A percentile compares a stretch with the other conserved stretches of the same genome.
Conservation (phyloP, 1,284 basidiomycete genomes). For the Termitomyces sp. region DNA sequence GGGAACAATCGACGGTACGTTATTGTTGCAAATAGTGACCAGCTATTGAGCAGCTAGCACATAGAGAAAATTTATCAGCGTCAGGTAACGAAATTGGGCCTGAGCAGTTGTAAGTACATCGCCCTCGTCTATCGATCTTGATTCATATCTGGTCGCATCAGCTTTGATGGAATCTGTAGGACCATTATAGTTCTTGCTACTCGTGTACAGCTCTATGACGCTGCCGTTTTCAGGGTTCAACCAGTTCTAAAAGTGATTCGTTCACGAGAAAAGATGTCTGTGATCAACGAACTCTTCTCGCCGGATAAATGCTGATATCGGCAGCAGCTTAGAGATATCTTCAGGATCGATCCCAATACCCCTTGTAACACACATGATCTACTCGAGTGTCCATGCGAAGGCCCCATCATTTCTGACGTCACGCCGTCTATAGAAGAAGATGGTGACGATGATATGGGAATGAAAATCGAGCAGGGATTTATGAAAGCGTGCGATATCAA, state of each 20-base stretch:
- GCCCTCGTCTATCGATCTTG: conserved; percentile 9
- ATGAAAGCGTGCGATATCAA: conserved; percentile 69
- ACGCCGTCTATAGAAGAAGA: conserved; percentile 14
- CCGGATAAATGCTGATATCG: background rate
- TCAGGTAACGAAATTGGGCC: conserved; percentile 92
- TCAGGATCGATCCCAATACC: conserved; percentile 78
- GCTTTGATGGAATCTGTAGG: conserved; percentile 64
- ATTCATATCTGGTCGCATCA: conserved; percentile 22
- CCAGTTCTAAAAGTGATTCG: conserved; percentile 70
- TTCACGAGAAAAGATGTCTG: conserved; percentile 86
- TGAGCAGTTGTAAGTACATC: conserved; percentile 71
- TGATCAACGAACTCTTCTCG: background rate
- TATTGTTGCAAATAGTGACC: background rate
- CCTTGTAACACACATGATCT: conserved; percentile 90
- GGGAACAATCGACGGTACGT: conserved; percentile 69
- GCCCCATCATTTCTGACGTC: conserved; percentile 10
- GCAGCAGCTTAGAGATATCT: conserved; percentile 80
- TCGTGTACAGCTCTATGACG: conserved; percentile 14
- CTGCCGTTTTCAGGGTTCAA: conserved; percentile 32
- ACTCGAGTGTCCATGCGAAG: conserved; percentile 68
- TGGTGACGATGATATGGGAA: conserved; percentile 27
- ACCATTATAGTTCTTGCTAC: conserved; percentile 1
- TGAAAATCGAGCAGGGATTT: conserved; percentile 46
- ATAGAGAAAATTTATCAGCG: conserved; percentile 85
- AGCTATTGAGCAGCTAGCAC: background rate